Evolutionary conservation across 73 alveolate genomes (phyloP), one percentile per base, ranked within the genome.

Genomic region (Durusdinium trenchii): DNA sequence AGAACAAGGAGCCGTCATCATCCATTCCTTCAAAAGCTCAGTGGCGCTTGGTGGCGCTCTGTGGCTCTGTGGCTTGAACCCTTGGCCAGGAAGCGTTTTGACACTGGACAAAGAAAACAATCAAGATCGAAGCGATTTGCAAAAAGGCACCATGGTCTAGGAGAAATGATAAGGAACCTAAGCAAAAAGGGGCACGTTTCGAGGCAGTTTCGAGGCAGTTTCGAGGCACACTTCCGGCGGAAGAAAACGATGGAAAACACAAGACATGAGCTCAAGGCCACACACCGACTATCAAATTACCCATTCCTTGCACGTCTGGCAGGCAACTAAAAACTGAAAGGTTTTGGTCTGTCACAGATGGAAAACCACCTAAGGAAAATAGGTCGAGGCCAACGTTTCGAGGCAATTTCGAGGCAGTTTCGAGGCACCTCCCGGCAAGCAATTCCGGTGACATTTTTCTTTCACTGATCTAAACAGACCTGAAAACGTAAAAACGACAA

Each of bases 151-250:
- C 32, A 71, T 3, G 38, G 6, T 7, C 51, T 6, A 36, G 51
- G 32, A 57, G 69, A 57, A 57, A 16, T 57, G 12, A 23, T 16
- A 57, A 57, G 69, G 51, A 38, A 71, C 32, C 6, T 28, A 36
- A 36, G 28, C 51, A 7, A 6, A 6, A 36, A 36, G 48, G 51
- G 28, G 38, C n/a, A n/a, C n/a, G n/a, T n/a, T n/a, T n/a, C n/a
- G 28, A 36, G 20, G 16, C 52, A 20, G 32, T 71, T 71, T 71
- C 84, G 84, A 71, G 84, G 84, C 9, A n/a, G 32, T 71, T 71
- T 71, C 84, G 84, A 71, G 84, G 84, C 48, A 71, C 84, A 6
- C 51, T 71, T 51, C 30, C 84, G 52, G 18, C 84, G 84, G 6
- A 30, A 35, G 51, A 28, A 71, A 35, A 7, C 48, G 36, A 36